These are phyloP conservation scores for Daldinia sp. DNA, from an alignment of 2,329 filamentous ascomycete species.

Conservation along the genomic window DNA sequence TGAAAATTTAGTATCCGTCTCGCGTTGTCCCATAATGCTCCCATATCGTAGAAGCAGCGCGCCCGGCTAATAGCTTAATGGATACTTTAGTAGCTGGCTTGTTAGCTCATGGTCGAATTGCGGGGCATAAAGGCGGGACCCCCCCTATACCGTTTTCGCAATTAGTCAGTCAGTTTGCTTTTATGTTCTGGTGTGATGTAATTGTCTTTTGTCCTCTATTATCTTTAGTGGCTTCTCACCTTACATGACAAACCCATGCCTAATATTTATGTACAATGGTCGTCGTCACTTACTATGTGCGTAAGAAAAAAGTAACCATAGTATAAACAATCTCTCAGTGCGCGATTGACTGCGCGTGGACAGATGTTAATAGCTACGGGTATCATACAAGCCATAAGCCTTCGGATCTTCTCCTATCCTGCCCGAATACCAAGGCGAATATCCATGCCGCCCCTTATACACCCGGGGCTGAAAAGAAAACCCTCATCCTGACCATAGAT, in stretches of 20 bases:
- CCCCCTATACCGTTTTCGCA: constrained; percentile 9
- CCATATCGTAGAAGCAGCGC: constrained; percentile 10
- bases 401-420: constrained; percentile 10
- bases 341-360: constrained; percentile 6
- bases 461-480: constrained; percentile 6
- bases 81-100: no score
- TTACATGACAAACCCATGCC: not conserved
- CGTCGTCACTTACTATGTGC: not conserved
- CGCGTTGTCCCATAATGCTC: not conserved
- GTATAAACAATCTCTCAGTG: constrained; percentile 4
- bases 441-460: constrained; percentile 17
- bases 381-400: constrained; percentile 16
- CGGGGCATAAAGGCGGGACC: constrained; percentile 23
- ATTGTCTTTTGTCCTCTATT: not conserved
- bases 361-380: constrained; percentile 17
- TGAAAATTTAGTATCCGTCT: constrained; percentile 25
- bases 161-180: not conserved
- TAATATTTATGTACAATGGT: not conserved
- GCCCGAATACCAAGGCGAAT: constrained; percentile 13
- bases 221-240: not conserved
- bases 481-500: not conserved
- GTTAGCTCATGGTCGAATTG: not conserved
- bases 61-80: constrained; percentile 11
- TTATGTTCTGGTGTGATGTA: no score
- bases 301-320: constrained; percentile 4